Evolutionary conservation across 345 rosid species (phyloP), one percentile per base, ranked within the genome.

Genomic region (Litchi chinensis): DNA sequence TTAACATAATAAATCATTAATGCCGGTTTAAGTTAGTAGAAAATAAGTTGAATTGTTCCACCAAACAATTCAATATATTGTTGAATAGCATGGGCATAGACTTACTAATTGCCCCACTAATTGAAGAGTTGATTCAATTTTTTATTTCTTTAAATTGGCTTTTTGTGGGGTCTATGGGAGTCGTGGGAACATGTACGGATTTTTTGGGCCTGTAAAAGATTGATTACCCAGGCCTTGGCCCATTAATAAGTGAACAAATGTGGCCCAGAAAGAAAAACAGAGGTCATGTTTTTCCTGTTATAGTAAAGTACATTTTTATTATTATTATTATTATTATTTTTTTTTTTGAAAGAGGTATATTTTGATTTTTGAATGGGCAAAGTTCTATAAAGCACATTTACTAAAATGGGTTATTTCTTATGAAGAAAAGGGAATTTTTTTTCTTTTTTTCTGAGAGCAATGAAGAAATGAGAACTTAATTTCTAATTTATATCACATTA

Each of bases 31-130:
- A 43, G 21, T 22, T 6, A 8, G 21, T 5, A 8, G 26, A 62
- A 74, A 60, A 60, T 22, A 12, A 67, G 68, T 32, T 15, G 57
- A 44, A 74, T 43, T 43, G 57, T 74, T 43, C 69, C 59, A 16
- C 77, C 65, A 62, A 54, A 43, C 57, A 22, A 12, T 40, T 40
- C 5, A 50, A 32, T 32, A 13, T 16, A 15, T 24, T 7, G 28
- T 70, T 26, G 7, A 28, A 70, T 48, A 13, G 57, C 19, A 2
- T 22, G 5, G 5, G 28, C 1, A 63, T 0, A 44, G 8, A 7
- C 26, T 26, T 15, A 39, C 3, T 16, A 1, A 3, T 15, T 43
- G 44, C 8, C 54, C 69, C 69, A 63, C 41, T 6, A 22, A 60
- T 12, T 11, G 10, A 62, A 52, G 16, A 52, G 57, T 52, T 15